Base-by-base conservation (phyloP, 805 yeast species). In the Candida schatavii region DNA sequence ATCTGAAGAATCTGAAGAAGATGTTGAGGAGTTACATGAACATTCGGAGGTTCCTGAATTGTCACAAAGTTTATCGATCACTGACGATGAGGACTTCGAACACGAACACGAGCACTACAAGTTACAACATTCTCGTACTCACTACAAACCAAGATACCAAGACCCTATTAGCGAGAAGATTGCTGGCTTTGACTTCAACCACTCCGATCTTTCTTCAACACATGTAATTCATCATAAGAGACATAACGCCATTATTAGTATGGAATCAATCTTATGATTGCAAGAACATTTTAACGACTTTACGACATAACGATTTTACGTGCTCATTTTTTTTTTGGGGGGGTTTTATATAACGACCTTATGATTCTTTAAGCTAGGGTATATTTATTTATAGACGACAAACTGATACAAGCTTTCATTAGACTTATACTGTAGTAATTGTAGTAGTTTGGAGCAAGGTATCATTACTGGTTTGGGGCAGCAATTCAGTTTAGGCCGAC, bases 241-340 rank as follows among this genome's bases (percentile, higher is more conserved):
- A 41, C 47, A 47, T 37, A 52, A 58, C 39, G 72, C 75, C 3
- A 50, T 59, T 18, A 60, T 70, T 25, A 64, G 75, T 4, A 48
- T 74, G 45, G 67, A 56, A 37, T 74, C 69, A 44, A 64, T 72
- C 5, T 61, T 68, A 40, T 57, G 58, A 23, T 48, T 56, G 5
- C 32, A 11, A 23, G 7, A 29, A n/a, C 7, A 11, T 13, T n/a
- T 29, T 29, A 13, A 29, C 32, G 17, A 11, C 17, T 14, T 29
- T 29, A 29, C 32, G 32, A 29, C 11, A 9, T 25, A 10, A 25
- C 28, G 28, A 29, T 29, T 29, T 29, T 13, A 11, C 6, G 17
- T 29, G 32, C 32, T 13, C 14, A 13, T 29, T 11, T 11, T 14
- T 29, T 29, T 29, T 29, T 5, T 29, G 10, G 27, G 27, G 11